Conservation (phyloP, 495 filamentous ascomycete genomes). For the Hypoxylon trugodes region DNA sequence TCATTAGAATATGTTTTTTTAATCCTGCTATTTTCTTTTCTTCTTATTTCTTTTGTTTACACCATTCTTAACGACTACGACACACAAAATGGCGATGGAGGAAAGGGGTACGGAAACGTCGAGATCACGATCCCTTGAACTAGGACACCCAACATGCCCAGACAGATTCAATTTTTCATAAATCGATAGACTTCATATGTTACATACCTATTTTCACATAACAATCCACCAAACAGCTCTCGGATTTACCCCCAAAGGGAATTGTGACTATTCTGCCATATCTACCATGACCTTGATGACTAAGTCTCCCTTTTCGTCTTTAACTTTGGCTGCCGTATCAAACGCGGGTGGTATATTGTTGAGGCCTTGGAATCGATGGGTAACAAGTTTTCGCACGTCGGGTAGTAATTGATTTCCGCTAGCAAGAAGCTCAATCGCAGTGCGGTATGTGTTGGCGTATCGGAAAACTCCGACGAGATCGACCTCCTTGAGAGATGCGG, state of each 20-base stretch:
- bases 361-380: constrained; percentile 67
- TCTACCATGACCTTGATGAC: constrained; percentile 65
- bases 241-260: not conserved
- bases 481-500: constrained; percentile 87
- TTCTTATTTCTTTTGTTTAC: too few species aligned
- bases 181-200: too few species aligned
- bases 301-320: constrained; percentile 60
- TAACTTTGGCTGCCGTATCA: constrained; percentile 60
- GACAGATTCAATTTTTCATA: too few species aligned
- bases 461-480: constrained; percentile 92
- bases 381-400: constrained; percentile 71
- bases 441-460: constrained; percentile 85
- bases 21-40: too few species aligned
- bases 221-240: too few species aligned
- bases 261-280: constrained; percentile 40
- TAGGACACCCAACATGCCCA: too few species aligned
- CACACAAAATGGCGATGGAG: too few species aligned
- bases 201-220: too few species aligned
- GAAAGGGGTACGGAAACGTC: too few species aligned
- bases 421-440: constrained; percentile 75
- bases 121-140: too few species aligned
- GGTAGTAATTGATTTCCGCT: constrained; percentile 63
- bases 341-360: constrained; percentile 57
- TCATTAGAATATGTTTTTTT: too few species aligned
- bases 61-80: too few species aligned